Evolutionary conservation across 2,329 filamentous ascomycete species (phyloP).

Genomic region (Talaromyces sp.): DNA sequence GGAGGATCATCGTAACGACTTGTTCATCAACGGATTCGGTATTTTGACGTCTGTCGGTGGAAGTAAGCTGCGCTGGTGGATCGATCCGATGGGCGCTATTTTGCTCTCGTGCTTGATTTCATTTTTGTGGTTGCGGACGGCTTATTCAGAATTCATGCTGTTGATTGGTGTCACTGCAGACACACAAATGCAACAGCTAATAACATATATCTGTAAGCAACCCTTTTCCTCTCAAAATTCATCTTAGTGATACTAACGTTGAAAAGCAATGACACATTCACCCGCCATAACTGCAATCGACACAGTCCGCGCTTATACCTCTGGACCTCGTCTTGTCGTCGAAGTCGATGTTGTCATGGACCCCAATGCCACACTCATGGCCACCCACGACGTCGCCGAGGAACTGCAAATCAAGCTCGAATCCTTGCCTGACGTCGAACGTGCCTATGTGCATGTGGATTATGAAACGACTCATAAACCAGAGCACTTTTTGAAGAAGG

Average conservation of each 20-base stretch:
- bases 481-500: conserved; percentile 71
- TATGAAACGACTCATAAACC: conserved; percentile 96
- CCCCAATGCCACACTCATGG: conserved; percentile 64
- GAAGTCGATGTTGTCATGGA: conserved; percentile 98
- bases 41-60: conserved; percentile 89
- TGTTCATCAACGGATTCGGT: conserved; percentile 94
- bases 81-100: conserved; percentile 89
- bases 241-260: background rate
- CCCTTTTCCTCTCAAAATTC: background rate
- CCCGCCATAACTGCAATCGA: conserved; percentile 79
- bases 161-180: conserved; percentile 86
- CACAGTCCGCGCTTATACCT: conserved; percentile 91
- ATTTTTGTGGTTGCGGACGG: conserved; percentile 76
- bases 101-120: conserved; percentile 75
- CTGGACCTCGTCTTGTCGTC: conserved; percentile 80
- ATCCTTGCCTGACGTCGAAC: conserved; percentile 83
- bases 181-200: conserved; percentile 82
- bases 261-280: conserved; percentile 74
- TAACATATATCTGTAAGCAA: conserved; percentile 78
- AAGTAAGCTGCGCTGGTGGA: conserved; percentile 85
- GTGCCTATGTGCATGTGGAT: conserved; percentile 95
- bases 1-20: conserved; percentile 95
- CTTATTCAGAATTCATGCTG: conserved; percentile 83
- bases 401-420: conserved; percentile 92
- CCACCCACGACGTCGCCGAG: conserved; percentile 90